These are phyloP conservation scores for barley (Hordeum vulgare) DNA, from an alignment of 176 grass and related monocot genomes.

Conservation along the genomic window DNA sequence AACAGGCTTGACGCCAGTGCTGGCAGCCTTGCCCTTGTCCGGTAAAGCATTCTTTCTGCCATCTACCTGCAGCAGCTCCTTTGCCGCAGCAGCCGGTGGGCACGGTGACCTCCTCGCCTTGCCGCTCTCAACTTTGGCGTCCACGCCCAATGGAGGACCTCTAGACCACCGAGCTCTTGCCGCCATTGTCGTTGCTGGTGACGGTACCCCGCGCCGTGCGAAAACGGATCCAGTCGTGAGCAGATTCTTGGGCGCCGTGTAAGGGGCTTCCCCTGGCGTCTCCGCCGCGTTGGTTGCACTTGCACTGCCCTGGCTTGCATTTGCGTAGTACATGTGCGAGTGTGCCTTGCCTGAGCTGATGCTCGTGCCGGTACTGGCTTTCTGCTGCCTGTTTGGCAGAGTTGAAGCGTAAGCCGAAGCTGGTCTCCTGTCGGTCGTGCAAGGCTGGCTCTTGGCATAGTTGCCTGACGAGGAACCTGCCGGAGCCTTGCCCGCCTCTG, in stretches of 20 bases:
- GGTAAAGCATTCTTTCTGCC: neutral
- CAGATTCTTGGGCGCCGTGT: constrained; percentile 29
- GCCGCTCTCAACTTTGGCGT: neutral
- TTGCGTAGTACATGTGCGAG: constrained; percentile 11
- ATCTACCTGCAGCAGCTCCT: neutral
- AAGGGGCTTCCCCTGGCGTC: neutral
- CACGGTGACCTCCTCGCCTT: neutral
- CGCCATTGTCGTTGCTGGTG: too few species aligned
- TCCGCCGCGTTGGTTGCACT: neutral
- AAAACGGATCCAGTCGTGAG: constrained; percentile 1
- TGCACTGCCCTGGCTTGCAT: constrained; percentile 7
- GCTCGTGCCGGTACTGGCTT: neutral
- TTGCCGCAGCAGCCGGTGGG: neutral
- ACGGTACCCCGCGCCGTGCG: neutral
- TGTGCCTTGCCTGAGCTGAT: constrained; percentile 14
- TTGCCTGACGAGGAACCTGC: neutral
- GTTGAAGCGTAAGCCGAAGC: neutral
- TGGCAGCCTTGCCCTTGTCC: neutral
- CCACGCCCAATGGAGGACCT: neutral
- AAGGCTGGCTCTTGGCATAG: neutral
- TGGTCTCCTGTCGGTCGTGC: constrained; percentile 4
- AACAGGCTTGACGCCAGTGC: neutral
- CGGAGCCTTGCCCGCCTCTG: neutral
- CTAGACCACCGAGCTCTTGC: neutral
- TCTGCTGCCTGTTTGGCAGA: neutral